Conservation (phyloP, 192 early-diverging fungal genomes). For the Coemansia sp. region DNA sequence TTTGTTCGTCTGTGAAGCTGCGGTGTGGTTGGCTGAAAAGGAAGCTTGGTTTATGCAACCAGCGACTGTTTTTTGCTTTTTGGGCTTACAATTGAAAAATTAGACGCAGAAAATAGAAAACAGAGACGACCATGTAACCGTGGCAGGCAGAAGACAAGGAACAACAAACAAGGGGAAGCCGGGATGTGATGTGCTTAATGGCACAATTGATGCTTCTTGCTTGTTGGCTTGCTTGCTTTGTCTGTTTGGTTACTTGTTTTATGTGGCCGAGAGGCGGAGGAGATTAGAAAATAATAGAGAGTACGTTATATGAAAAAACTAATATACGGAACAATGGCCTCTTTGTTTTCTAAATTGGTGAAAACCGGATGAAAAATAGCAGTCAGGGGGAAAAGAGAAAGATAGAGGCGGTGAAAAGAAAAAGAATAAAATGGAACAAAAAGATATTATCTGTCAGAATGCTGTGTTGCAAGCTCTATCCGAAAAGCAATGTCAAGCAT, state of each 20-base stretch:
- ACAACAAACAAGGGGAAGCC: neutral
- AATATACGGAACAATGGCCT: neutral
- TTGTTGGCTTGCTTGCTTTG: neutral
- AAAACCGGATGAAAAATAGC: conserved; percentile 6
- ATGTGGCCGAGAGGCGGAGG: neutral
- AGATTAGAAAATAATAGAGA: conserved; percentile 1
- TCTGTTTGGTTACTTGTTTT: conserved; percentile 1
- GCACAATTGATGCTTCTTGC: neutral
- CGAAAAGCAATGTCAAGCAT: neutral
- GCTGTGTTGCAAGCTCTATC: neutral
- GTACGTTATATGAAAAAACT: conserved; percentile 7
- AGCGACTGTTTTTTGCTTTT: neutral
- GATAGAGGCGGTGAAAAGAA: neutral
- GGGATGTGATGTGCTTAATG: neutral
- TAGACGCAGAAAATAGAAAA: neutral
- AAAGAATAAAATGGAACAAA: neutral
- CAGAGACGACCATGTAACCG: neutral
- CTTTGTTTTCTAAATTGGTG: conserved; percentile 19
- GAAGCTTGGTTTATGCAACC: neutral
- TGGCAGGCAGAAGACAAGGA: neutral
- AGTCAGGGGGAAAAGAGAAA: neutral
- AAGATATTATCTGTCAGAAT: neutral
- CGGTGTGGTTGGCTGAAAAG: neutral
- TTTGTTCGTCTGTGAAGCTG: conserved; percentile 6
- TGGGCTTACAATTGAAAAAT: neutral